A percentile compares a stretch with the other conserved stretches of the same genome.
phyloP scores from a whole-genome alignment of 148 eudicot species.

The Vaccinium darrowii region DNA sequence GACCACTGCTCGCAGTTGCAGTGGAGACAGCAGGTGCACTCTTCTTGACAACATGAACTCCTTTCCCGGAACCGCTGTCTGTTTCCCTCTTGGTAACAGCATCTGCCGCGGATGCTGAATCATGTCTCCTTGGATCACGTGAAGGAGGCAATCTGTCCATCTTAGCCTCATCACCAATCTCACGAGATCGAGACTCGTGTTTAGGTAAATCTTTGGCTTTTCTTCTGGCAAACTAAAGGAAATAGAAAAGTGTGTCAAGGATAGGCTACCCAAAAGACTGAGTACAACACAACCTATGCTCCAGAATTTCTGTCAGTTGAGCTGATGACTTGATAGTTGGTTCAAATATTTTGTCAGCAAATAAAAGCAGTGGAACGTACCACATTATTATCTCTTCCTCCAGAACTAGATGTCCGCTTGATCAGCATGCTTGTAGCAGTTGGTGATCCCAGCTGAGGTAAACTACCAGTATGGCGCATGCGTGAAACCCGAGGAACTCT shows the following conservation, averaged over 20 bases:
- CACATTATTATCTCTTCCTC: slow-evolving; percentile 63
- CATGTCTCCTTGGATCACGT: slow-evolving; percentile 43
- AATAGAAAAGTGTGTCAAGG: slow-evolving; percentile 4
- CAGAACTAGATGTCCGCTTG: slow-evolving; percentile 71
- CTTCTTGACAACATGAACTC: slow-evolving; percentile 38
- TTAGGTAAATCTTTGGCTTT: slow-evolving; percentile 58
- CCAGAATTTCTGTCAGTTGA: not conserved
- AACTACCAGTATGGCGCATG: slow-evolving; percentile 77
- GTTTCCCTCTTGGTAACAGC: slow-evolving; percentile 43
- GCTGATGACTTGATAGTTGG: not conserved
- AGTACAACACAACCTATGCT: not conserved
- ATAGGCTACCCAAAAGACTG: not conserved
- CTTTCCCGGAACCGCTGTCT: slow-evolving; percentile 37
- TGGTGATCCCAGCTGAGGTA: slow-evolving; percentile 75
- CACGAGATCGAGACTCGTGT: slow-evolving; percentile 55
- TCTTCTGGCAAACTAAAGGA: slow-evolving; percentile 57
- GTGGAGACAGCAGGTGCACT: slow-evolving; percentile 36
- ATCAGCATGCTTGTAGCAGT: slow-evolving; percentile 58
- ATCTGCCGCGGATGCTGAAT: slow-evolving; percentile 47
- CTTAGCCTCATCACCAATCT: slow-evolving; percentile 56
- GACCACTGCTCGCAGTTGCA: slow-evolving; percentile 43
- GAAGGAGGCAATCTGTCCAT: slow-evolving; percentile 47
- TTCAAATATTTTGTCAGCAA: not conserved
- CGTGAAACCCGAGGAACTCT: slow-evolving; percentile 97
- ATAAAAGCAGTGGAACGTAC: slow-evolving; percentile 37